Percentiles rank a stretch among this genome's conserved stretches.
Evolutionary conservation across 2,329 filamentous ascomycete genomes (phyloP).

Genomic region (Claviceps arundinis): DNA sequence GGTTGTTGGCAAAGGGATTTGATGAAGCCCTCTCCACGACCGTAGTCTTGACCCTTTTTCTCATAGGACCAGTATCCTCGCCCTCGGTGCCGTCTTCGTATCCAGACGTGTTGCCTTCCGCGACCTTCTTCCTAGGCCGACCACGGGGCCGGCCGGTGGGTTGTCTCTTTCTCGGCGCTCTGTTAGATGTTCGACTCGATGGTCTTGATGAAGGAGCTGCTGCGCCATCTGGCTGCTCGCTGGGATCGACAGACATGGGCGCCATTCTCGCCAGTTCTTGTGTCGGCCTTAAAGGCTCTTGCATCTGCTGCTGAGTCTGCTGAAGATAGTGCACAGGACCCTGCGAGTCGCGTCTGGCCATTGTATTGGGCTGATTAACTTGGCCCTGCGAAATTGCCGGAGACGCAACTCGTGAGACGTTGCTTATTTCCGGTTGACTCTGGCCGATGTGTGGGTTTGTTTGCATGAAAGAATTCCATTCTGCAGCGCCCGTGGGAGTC

Average conservation of each 20-base stretch:
- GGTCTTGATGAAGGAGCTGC: constrained; percentile 35
- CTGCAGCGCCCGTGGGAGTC: constrained; percentile 48
- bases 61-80: constrained; percentile 36
- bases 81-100: constrained; percentile 54
- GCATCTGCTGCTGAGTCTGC: constrained; percentile 3
- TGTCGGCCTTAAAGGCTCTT: neutral
- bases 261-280: constrained; percentile 23
- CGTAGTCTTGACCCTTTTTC: constrained; percentile 68
- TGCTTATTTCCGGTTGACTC: constrained; percentile 11
- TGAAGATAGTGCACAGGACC: constrained; percentile 10
- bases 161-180: constrained; percentile 22
- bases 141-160: constrained; percentile 43
- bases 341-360: constrained; percentile 16
- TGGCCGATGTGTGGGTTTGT: constrained; percentile 46
- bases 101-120: constrained; percentile 56
- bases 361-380: constrained; percentile 6
- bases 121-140: constrained; percentile 39
- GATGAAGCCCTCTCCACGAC: constrained; percentile 55
- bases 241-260: constrained; percentile 19
- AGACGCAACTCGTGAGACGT: constrained; percentile 21
- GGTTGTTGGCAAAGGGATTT: constrained; percentile 56
- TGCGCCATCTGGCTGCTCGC: constrained; percentile 8
- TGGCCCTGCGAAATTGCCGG: constrained; percentile 23
- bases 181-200: constrained; percentile 45
- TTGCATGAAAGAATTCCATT: constrained; percentile 69